Conservation (phyloP, 306 rosid species). For the Nissolia schottii region DNA sequence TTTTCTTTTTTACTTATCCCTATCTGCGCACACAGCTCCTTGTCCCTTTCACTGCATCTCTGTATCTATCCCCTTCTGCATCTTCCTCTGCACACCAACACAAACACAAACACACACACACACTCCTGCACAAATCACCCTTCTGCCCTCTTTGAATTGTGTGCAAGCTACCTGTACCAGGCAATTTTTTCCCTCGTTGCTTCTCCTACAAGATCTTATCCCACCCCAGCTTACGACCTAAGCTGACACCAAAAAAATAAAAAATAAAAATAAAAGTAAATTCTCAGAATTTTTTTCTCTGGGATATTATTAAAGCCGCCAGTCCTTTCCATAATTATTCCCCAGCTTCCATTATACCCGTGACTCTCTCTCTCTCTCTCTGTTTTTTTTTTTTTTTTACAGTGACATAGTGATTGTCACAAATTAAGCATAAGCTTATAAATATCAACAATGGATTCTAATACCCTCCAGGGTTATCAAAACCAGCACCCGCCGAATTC, state of each 20-base stretch:
- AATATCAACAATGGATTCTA: conserved; percentile 51
- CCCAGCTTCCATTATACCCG: conserved; percentile 16
- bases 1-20: neutral
- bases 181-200: conserved; percentile 32
- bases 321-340: conserved; percentile 32
- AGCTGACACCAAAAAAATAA: conserved; percentile 45
- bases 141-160: conserved; percentile 23
- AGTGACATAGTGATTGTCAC: neutral
- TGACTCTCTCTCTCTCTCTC: too few relatives aligned
- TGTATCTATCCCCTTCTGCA: conserved; percentile 19
- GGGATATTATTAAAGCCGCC: conserved; percentile 15
- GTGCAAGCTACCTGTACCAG: conserved; percentile 20
- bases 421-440: neutral
- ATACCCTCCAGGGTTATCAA: conserved; percentile 36
- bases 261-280: neutral
- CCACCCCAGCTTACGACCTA: conserved; percentile 56
- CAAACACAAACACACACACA: neutral
- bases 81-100: neutral
- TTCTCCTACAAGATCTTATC: conserved; percentile 91
- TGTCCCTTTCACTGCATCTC: conserved; percentile 27
- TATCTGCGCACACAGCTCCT: neutral
- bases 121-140: neutral
- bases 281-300: conserved; percentile 33
- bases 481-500: conserved; percentile 42
- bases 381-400: conserved; percentile 13